Percentiles rank a stretch among this genome's conserved stretches.
Conservation (phyloP, 805 yeast genomes). For the Metschnikowia cerradonensis region DNA sequence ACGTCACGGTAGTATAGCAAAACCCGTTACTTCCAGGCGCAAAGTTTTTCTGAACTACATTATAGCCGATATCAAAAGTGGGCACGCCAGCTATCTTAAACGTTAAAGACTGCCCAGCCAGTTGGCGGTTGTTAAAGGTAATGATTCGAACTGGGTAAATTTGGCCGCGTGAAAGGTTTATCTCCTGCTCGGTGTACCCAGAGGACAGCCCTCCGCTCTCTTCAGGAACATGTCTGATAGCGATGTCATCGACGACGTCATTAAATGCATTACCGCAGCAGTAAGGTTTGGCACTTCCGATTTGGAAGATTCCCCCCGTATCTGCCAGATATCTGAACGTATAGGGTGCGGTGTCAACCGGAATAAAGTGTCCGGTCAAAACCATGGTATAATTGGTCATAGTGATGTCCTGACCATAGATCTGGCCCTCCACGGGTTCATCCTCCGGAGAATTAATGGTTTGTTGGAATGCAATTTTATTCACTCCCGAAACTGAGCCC, state of each 20-base stretch:
- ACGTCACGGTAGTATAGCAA: constrained; percentile 4
- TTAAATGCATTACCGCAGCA: constrained; percentile 15
- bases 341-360: neutral
- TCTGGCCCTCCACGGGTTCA: neutral
- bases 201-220: constrained; percentile 5
- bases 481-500: neutral
- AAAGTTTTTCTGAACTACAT: no score
- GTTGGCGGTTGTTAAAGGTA: constrained; percentile 7
- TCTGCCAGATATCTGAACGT: neutral
- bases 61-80: no score
- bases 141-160: constrained; percentile 1
- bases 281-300: neutral
- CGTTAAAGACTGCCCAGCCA: neutral
- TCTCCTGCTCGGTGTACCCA: constrained; percentile 4
- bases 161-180: no score
- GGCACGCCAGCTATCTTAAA: no score
- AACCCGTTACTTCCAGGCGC: no score
- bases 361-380: neutral
- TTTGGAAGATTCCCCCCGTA: neutral
- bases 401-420: neutral
- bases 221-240: constrained; percentile 8
- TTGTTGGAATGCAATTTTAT: neutral
- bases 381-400: neutral
- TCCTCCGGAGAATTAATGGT: neutral
- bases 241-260: constrained; percentile 2